Evolutionary conservation across 352 stramenopile genomes (phyloP).

Genomic region (Phytophthora nicotianae): DNA sequence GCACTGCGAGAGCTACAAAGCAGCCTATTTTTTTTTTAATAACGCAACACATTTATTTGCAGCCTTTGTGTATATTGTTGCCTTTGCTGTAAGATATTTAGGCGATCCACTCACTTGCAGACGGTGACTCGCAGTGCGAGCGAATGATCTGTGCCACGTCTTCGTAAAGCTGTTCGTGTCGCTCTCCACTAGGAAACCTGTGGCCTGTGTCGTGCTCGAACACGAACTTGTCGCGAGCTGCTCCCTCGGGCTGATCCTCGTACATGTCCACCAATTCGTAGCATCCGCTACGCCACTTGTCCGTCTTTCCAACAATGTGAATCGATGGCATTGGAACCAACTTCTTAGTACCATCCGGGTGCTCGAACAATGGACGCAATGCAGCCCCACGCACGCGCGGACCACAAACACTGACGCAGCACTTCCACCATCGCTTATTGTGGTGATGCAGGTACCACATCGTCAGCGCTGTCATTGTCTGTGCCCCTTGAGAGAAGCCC

Average conservation of each 20-base stretch:
- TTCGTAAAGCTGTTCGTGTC: conserved; percentile 39
- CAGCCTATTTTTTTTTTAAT: too few species aligned
- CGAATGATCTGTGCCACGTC: conserved; percentile 35
- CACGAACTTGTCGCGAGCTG: conserved; percentile 37
- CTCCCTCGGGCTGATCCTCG: conserved; percentile 28
- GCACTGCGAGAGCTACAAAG: neutral
- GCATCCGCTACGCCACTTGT: conserved; percentile 47
- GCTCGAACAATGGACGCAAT: conserved; percentile 48
- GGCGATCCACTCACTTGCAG: neutral
- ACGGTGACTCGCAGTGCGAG: conserved; percentile 25
- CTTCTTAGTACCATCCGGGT: conserved; percentile 28
- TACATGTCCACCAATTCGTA: conserved; percentile 52
- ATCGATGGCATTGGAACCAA: conserved; percentile 64
- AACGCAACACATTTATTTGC: too few species aligned
- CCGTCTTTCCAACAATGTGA: conserved; percentile 65
- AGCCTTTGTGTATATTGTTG: too few species aligned
- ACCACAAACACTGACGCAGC: conserved; percentile 53
- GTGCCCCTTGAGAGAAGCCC: conserved; percentile 72
- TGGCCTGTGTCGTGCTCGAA: conserved; percentile 53
- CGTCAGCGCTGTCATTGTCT: conserved; percentile 50
- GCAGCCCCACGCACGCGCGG: conserved; percentile 31
- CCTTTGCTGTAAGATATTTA: neutral
- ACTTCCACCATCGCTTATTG: conserved; percentile 48
- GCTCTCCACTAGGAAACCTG: conserved; percentile 40
- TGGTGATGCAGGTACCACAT: conserved; percentile 48